These are phyloP conservation scores for Penicillium soppii DNA, from an alignment of 495 filamentous ascomycete genomes.

Conservation along the genomic window DNA sequence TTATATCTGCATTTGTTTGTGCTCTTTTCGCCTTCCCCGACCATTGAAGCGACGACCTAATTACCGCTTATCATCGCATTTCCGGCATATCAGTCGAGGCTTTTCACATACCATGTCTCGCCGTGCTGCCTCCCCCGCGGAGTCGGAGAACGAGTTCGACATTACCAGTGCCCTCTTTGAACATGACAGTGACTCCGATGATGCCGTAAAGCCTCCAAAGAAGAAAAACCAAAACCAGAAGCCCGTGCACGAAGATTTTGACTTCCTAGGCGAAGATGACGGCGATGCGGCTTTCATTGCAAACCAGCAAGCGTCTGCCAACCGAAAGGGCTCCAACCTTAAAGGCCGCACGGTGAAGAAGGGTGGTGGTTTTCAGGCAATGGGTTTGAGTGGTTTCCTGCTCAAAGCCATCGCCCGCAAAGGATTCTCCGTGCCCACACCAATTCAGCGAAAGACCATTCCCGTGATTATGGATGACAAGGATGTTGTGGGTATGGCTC, in stretches of 20 bases:
- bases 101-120: constrained; percentile 43
- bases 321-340: constrained; percentile 76
- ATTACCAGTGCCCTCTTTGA: constrained; percentile 79
- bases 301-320: constrained; percentile 75
- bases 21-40: not conserved
- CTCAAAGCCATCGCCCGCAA: constrained; percentile 88
- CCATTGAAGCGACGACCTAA: constrained; percentile 1
- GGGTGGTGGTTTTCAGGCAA: constrained; percentile 92
- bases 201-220: constrained; percentile 25
- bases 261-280: constrained; percentile 53
- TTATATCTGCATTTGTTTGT: not conserved
- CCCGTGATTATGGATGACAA: constrained; percentile 82
- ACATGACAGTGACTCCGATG: constrained; percentile 52
- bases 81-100: constrained; percentile 13
- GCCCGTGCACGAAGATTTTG: constrained; percentile 37
- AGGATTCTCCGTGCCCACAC: constrained; percentile 92
- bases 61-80: constrained; percentile 12
- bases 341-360: constrained; percentile 89
- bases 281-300: constrained; percentile 90
- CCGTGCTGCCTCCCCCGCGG: constrained; percentile 74
- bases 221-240: constrained; percentile 29
- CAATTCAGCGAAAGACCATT: constrained; percentile 95
- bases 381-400: constrained; percentile 83
- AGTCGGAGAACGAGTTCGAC: constrained; percentile 89
- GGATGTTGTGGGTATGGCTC: constrained; percentile 96